These are phyloP conservation scores for Peronospora destructor DNA, from an alignment of 352 stramenopile species.

Conservation along the genomic window DNA sequence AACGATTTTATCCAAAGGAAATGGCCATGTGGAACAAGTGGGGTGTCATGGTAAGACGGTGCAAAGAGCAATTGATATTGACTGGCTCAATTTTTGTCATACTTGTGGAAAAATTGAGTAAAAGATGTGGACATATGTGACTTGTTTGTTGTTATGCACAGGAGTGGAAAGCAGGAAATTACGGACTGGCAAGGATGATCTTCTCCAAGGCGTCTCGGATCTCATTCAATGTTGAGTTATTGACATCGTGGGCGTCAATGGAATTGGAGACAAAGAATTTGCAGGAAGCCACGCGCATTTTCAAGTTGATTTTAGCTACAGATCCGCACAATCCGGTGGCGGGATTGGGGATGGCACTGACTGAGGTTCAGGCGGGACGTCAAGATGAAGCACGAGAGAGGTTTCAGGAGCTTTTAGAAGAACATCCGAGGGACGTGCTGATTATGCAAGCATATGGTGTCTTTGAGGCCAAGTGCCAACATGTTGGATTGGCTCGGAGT, in stretches of 20 bases:
- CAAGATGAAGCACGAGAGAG: slow-evolving; percentile 47
- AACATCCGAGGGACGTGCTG: slow-evolving; percentile 61
- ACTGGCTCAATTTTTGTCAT: too few species aligned
- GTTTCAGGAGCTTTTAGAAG: slow-evolving; percentile 45
- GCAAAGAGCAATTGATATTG: too few species aligned
- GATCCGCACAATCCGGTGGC: slow-evolving; percentile 61
- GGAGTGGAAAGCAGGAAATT: slow-evolving; percentile 83
- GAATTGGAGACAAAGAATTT: slow-evolving; percentile 72
- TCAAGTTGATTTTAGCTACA: slow-evolving; percentile 75
- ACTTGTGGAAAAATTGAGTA: too few species aligned
- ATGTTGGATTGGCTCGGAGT: slow-evolving; percentile 54
- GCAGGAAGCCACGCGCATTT: slow-evolving; percentile 71
- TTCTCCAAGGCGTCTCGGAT: slow-evolving; percentile 73
- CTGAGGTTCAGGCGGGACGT: slow-evolving; percentile 54
- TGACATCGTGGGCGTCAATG: slow-evolving; percentile 84
- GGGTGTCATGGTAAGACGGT: slow-evolving; percentile 56
- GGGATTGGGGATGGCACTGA: slow-evolving; percentile 62
- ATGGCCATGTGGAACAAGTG: slow-evolving; percentile 91
- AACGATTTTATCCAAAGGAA: slow-evolving; percentile 71
- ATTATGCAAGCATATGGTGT: slow-evolving; percentile 68
- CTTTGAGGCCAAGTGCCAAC: slow-evolving; percentile 68
- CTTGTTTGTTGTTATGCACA: slow-evolving; percentile 1
- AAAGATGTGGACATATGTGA: too few species aligned
- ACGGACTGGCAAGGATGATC: slow-evolving; percentile 79
- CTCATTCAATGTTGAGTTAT: slow-evolving; percentile 65